phyloP scores from a whole-genome alignment of 805 yeast species.

The Ogataea degrootiae region DNA sequence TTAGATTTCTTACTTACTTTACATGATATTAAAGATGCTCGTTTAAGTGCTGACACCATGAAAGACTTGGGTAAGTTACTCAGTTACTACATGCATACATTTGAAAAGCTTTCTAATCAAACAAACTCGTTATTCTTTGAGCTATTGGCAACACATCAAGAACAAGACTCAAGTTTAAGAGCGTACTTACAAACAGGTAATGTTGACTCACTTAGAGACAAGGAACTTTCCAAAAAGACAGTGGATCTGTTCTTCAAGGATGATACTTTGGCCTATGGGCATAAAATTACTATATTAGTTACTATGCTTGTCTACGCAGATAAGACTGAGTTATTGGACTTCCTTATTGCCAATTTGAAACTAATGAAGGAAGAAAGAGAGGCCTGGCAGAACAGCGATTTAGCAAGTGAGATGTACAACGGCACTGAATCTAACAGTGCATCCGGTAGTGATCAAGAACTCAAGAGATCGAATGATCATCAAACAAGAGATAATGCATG shows the following conservation, averaged over 20 bases:
- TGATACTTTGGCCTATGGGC: conserved; percentile 17
- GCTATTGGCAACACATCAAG: conserved; percentile 53
- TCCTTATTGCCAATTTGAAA: conserved; percentile 37
- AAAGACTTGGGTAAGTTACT: conserved; percentile 63
- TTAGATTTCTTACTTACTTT: conserved; percentile 67
- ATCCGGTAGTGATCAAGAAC: not conserved
- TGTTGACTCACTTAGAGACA: conserved; percentile 32
- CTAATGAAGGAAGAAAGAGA: conserved; percentile 25
- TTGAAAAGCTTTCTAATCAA: conserved; percentile 41
- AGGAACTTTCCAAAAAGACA: conserved; percentile 17
- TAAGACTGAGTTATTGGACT: conserved; percentile 40
- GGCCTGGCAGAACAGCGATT: conserved; percentile 1
- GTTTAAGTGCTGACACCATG: conserved; percentile 45
- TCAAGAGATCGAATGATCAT: conserved; percentile 9
- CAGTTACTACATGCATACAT: conserved; percentile 57
- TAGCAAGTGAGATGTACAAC: conserved; percentile 1
- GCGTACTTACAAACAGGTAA: conserved; percentile 63
- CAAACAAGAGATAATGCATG: conserved; percentile 6
- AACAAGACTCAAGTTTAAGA: conserved; percentile 39
- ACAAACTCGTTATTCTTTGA: conserved; percentile 59
- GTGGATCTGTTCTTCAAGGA: conserved; percentile 15
- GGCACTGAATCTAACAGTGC: not conserved
- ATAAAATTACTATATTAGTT: conserved; percentile 21
- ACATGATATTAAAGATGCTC: conserved; percentile 46
- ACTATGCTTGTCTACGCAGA: conserved; percentile 35